Conservation (phyloP, 139 green algal genomes). For the Coelastrella sp. region DNA sequence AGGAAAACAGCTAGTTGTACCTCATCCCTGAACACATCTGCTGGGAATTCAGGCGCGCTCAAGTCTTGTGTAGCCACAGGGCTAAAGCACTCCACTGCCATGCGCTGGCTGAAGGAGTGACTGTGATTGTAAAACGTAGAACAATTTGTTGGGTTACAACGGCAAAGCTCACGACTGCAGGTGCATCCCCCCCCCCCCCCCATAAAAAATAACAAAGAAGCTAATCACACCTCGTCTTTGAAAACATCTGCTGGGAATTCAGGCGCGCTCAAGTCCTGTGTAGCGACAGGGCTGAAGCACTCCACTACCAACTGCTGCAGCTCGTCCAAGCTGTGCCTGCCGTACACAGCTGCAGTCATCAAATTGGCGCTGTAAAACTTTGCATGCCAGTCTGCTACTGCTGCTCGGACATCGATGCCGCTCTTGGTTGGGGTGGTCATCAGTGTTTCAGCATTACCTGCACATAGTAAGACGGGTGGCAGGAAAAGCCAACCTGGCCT, state of each 20-base stretch:
- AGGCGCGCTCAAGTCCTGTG: constrained; percentile 56
- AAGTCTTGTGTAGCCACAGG: constrained; percentile 67
- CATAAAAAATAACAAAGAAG: background rate
- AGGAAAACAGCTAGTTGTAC: background rate
- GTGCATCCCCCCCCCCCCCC: no score
- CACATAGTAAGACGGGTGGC: no score
- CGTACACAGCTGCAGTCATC: constrained; percentile 72
- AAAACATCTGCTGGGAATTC: constrained; percentile 47
- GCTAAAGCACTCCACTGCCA: constrained; percentile 71
- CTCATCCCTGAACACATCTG: constrained; percentile 37
- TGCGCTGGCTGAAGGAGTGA: no score
- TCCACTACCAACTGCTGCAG: constrained; percentile 76
- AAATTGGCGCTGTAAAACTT: constrained; percentile 82
- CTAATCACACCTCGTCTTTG: constrained; percentile 43
- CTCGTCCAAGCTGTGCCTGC: constrained; percentile 72
- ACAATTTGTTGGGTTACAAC: no score
- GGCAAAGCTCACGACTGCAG: no score
- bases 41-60: constrained; percentile 44
- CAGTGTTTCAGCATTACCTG: constrained; percentile 73
- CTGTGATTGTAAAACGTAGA: no score
- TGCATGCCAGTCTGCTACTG: constrained; percentile 75
- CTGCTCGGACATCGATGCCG: constrained; percentile 64
- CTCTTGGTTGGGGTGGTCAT: constrained; percentile 34
- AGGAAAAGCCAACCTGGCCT: no score
- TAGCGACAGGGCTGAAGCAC: constrained; percentile 67